Base-by-base conservation (phyloP, 805 yeast species). In the Wickerhamomyces alni region DNA sequence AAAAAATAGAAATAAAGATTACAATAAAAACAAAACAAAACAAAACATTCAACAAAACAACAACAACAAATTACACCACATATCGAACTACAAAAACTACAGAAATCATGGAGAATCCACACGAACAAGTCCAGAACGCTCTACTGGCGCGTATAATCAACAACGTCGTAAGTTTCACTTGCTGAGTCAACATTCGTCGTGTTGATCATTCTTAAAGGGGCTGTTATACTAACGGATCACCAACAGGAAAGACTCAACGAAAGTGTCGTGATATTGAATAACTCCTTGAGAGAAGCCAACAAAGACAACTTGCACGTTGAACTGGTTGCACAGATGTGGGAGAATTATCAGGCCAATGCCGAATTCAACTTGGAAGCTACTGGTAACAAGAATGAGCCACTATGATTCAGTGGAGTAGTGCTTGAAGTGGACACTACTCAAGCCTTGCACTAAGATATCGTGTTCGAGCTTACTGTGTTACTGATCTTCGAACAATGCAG, bases 111-210 rank as follows among this genome's bases (percentile, higher is more conserved):
- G 87, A 85, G 61, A 86, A 85, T 51, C 96, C 95, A 4, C 89
- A 86, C 54, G 89, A 84, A 51, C 83, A 82, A 54, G 83, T 76
- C 7, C 95, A 87, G 55, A 80, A 75, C 47, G 87, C 87, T 13
- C 65, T 87, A 17, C 66, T 83, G 30, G 75, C 85, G 10, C 75
- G 95, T 46, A 84, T 86, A n/a, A 77, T 83, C 36, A 76, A 74
- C 57, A 84, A 82, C 48, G 76, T 85, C 58, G 87, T 80, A 69
- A 35, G 87, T 73, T n/a, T 9, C 10, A 17, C 11, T 15, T 8
- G 10, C n/a, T n/a, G n/a, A n/a, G n/a, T n/a, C n/a, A n/a, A n/a
- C n/a, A n/a, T n/a, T n/a, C n/a, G n/a, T n/a, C n/a, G n/a, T n/a
- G n/a, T n/a, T 30, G 7, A 16, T 17, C 7, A 5, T 16, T 7